Percentiles rank a stretch among this genome's conserved stretches.
Conservation (phyloP, 106 monocot genomes). For the Dendrobium officinale region DNA sequence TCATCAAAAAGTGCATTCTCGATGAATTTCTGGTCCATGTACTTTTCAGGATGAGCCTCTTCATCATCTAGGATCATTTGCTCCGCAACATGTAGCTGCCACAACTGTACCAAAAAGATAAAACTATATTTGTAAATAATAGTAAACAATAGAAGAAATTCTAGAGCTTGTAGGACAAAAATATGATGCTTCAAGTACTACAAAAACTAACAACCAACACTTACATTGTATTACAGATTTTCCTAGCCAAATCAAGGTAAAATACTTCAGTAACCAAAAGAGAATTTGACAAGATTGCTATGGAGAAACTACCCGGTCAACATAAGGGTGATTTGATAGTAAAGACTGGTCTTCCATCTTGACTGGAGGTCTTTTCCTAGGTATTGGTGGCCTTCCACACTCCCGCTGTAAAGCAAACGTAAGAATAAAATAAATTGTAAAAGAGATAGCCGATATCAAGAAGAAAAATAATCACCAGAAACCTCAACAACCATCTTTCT, state of each 20-base stretch:
- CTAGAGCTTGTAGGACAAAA: neutral
- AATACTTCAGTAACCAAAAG: slow-evolving; percentile 1
- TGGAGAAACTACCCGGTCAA: slow-evolving; percentile 52
- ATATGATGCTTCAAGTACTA: neutral
- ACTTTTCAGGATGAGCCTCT: slow-evolving; percentile 85
- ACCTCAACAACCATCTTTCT: neutral
- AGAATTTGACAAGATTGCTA: neutral
- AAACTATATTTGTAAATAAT: neutral
- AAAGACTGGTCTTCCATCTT: slow-evolving; percentile 62
- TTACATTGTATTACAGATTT: neutral
- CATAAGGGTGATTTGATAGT: slow-evolving; percentile 91
- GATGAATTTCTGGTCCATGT: slow-evolving; percentile 49
- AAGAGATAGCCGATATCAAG: neutral
- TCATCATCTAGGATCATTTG: slow-evolving; percentile 97
- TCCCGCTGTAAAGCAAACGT: slow-evolving; percentile 47
- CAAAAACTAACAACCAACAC: neutral
- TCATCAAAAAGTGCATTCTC: slow-evolving; percentile 48
- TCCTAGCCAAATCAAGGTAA: neutral
- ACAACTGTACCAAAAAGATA: slow-evolving; percentile 48
- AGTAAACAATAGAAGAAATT: neutral
- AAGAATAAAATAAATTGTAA: neutral
- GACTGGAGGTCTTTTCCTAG: slow-evolving; percentile 57
- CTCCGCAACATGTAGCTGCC: slow-evolving; percentile 90
- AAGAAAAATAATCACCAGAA: neutral
- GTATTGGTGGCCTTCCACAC: slow-evolving; percentile 66